A percentile compares a stretch with the other conserved stretches of the same genome.
These are phyloP conservation scores for Capronia americana DNA, from an alignment of 2,329 filamentous ascomycete genomes.

Conservation along the genomic window DNA sequence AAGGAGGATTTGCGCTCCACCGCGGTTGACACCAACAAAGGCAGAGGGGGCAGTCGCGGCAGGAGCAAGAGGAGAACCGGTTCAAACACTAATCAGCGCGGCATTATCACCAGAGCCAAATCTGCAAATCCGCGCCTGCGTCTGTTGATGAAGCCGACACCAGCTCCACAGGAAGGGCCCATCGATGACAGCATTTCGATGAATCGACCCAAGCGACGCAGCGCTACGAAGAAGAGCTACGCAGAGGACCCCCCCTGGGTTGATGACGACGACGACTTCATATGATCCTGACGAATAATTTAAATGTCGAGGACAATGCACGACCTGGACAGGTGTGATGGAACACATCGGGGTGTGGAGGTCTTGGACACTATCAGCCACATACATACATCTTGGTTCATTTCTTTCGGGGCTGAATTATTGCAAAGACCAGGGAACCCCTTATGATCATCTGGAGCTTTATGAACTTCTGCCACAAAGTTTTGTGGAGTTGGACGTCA, in stretches of 20 bases:
- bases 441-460: neutral
- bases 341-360: neutral
- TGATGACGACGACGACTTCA: slow-evolving; percentile 22
- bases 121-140: neutral
- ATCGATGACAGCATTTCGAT: neutral
- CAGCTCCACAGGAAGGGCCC: neutral
- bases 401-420: neutral
- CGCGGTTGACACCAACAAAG: neutral
- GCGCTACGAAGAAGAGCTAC: slow-evolving; percentile 1
- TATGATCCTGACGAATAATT: slow-evolving; percentile 17
- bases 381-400: neutral
- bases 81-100: neutral
- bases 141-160: neutral
- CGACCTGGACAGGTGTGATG: neutral
- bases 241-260: slow-evolving; percentile 11
- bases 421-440: neutral
- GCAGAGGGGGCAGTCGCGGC: neutral
- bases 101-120: neutral
- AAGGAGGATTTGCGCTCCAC: neutral
- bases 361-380: neutral
- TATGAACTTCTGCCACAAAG: neutral
- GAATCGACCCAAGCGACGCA: slow-evolving; percentile 17
- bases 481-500: neutral
- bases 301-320: neutral
- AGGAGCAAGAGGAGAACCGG: neutral